A percentile compares a stretch with the other conserved stretches of the same genome.
Conservation (phyloP, 2,329 filamentous ascomycete species). For the Apiospora pterosperma region DNA sequence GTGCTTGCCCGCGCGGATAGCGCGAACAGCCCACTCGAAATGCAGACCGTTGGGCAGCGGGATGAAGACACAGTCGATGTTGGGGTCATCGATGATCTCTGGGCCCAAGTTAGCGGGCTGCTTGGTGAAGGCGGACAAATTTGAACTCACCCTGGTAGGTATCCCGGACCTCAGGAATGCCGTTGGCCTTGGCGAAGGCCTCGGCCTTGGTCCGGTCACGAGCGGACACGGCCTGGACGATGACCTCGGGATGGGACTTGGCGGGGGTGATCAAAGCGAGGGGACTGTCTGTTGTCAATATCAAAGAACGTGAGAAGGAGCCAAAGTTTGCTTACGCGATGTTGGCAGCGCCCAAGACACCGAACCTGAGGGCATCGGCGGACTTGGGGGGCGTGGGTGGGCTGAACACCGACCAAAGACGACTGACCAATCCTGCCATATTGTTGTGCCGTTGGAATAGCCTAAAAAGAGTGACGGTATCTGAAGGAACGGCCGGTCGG, state of each 20-base stretch:
- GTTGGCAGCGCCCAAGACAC: conserved; percentile 4
- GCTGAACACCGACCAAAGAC: not conserved
- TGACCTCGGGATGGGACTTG: not conserved
- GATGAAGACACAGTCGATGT: conserved; percentile 41
- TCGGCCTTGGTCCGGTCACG: not conserved
- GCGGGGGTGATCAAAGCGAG: not conserved
- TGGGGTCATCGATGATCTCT: conserved; percentile 29
- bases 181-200: not conserved
- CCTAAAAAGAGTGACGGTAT: too few species aligned
- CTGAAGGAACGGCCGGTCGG: too few species aligned
- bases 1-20: conserved; percentile 39
- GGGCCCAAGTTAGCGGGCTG: not conserved
- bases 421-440: not conserved
- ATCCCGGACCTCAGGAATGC: not conserved
- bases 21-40: conserved; percentile 35
- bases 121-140: not conserved
- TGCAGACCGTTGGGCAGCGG: conserved; percentile 31
- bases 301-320: too few species aligned
- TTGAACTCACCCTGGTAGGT: not conserved
- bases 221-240: not conserved
- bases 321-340: not conserved
- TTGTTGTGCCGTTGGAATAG: not conserved
- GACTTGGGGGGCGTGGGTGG: not conserved
- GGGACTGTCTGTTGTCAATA: not conserved
- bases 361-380: conserved; percentile 1